Conservation (phyloP, 805 yeast genomes). For the Candida xiaguanensis region DNA sequence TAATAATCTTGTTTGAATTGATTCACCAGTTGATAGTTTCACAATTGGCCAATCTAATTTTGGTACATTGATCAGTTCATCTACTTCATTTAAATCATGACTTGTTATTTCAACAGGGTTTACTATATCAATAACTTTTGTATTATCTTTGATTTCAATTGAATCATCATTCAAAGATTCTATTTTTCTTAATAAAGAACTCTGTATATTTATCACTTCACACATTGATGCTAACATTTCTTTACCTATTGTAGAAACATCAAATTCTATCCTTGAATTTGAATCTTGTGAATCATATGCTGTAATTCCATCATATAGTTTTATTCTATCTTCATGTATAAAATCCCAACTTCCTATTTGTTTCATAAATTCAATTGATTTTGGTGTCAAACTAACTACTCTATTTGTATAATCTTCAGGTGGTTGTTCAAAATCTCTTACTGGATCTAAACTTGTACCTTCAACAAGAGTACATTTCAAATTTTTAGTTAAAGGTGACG, state of each 20-base stretch:
- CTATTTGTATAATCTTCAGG: constrained; percentile 66
- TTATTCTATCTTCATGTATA: constrained; percentile 65
- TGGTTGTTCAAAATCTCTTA: constrained; percentile 46
- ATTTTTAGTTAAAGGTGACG: constrained; percentile 56
- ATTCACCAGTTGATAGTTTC: constrained; percentile 59
- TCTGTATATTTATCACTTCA: constrained; percentile 82
- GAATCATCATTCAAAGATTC: constrained; percentile 24
- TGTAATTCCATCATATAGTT: constrained; percentile 73
- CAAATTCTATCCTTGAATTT: constrained; percentile 64
- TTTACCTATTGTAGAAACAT: constrained; percentile 44
- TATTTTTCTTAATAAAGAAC: constrained; percentile 55
- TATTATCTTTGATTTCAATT: constrained; percentile 53
- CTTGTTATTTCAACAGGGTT: constrained; percentile 13
- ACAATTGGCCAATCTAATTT: constrained; percentile 73
- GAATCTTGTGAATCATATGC: constrained; percentile 80
- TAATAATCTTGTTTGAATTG: constrained; percentile 64
- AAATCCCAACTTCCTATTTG: constrained; percentile 74
- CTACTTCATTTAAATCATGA: constrained; percentile 18
- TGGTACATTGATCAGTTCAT: constrained; percentile 17
- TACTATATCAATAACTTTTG: constrained; percentile 59
- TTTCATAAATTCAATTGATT: constrained; percentile 61
- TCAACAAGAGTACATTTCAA: constrained; percentile 71
- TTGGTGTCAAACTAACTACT: constrained; percentile 83
- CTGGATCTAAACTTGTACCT: constrained; percentile 54
- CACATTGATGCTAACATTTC: constrained; percentile 70